phyloP scores from a whole-genome alignment of 2,329 filamentous ascomycete genomes.

The Penicillium sp. region DNA sequence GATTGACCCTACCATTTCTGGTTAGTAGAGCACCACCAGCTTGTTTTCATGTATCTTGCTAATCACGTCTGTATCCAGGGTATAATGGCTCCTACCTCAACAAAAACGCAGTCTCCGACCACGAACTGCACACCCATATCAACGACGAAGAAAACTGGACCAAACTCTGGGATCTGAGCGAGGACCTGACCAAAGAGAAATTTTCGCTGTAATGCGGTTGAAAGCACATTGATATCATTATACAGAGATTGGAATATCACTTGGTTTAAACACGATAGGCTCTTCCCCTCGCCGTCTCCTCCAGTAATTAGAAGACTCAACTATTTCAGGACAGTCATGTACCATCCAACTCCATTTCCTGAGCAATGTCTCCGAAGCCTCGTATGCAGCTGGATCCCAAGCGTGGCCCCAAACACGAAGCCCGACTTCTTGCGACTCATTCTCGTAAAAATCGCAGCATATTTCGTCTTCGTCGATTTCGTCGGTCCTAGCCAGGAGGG shows the following conservation, averaged over 20 bases:
- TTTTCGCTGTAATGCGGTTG: constrained; percentile 12
- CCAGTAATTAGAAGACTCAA: constrained; percentile 29
- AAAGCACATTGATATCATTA: neutral
- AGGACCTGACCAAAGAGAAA: constrained; percentile 29
- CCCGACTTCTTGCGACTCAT: constrained; percentile 11
- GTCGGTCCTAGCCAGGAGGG: constrained; percentile 16
- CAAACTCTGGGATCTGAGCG: constrained; percentile 33
- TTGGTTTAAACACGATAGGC: neutral
- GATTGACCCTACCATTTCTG: constrained; percentile 23
- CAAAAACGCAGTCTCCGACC: constrained; percentile 20
- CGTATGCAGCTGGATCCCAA: constrained; percentile 31
- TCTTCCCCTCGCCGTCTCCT: constrained; percentile 23
- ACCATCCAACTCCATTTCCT: constrained; percentile 28
- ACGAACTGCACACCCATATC: constrained; percentile 27
- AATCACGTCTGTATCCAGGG: neutral
- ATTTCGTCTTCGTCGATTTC: constrained; percentile 26
- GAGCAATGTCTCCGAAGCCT: constrained; percentile 28
- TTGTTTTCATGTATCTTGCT: neutral
- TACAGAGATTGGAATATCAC: neutral
- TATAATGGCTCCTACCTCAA: constrained; percentile 15
- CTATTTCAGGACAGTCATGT: constrained; percentile 24
- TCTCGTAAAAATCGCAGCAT: constrained; percentile 20
- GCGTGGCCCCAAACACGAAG: constrained; percentile 31
- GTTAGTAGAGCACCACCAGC: neutral
- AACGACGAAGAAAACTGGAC: constrained; percentile 22